Evolutionary conservation across 2,329 filamentous ascomycete genomes (phyloP).

Genomic region (Hypomyces perniciosus): DNA sequence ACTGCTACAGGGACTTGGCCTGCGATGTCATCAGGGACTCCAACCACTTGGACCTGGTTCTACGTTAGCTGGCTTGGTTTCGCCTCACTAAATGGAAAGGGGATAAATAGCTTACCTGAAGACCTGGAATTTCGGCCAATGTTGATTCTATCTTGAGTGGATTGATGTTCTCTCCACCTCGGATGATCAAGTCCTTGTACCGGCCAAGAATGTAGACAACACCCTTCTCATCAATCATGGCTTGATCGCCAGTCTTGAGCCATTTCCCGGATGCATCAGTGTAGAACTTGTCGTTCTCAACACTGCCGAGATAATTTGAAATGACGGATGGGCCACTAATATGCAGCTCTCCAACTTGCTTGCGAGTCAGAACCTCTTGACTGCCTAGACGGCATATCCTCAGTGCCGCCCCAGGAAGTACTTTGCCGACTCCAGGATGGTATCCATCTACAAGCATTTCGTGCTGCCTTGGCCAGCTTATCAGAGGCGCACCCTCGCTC

Average conservation of each 20-base stretch:
- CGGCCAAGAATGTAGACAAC: slow-evolving; percentile 34
- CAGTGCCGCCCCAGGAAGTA: slow-evolving; percentile 33
- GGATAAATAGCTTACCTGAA: slow-evolving; percentile 18
- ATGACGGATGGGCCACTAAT: slow-evolving; percentile 32
- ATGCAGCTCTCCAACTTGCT: slow-evolving; percentile 35
- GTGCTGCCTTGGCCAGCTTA: slow-evolving; percentile 33
- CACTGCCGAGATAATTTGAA: slow-evolving; percentile 26
- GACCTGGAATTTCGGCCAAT: slow-evolving; percentile 29
- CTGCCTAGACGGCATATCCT: slow-evolving; percentile 31
- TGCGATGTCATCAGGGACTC: slow-evolving; percentile 37
- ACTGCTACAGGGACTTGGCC: slow-evolving; percentile 44
- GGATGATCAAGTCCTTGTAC: slow-evolving; percentile 42
- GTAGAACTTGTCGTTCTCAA: slow-evolving; percentile 29
- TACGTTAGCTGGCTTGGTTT: neutral
- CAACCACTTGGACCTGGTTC: slow-evolving; percentile 35
- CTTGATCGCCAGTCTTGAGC: slow-evolving; percentile 38
- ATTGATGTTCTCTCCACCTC: slow-evolving; percentile 40
- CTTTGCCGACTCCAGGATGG: slow-evolving; percentile 36
- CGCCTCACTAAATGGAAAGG: neutral
- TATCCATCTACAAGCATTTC: slow-evolving; percentile 25
- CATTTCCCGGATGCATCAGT: slow-evolving; percentile 28
- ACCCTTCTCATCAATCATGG: slow-evolving; percentile 31
- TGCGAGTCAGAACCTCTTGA: slow-evolving; percentile 23
- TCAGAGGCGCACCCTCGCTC: slow-evolving; percentile 38
- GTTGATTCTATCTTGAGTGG: slow-evolving; percentile 31